Base-by-base conservation (phyloP, 2,329 filamentous ascomycete species). In the Neocucurbitaria cava region DNA sequence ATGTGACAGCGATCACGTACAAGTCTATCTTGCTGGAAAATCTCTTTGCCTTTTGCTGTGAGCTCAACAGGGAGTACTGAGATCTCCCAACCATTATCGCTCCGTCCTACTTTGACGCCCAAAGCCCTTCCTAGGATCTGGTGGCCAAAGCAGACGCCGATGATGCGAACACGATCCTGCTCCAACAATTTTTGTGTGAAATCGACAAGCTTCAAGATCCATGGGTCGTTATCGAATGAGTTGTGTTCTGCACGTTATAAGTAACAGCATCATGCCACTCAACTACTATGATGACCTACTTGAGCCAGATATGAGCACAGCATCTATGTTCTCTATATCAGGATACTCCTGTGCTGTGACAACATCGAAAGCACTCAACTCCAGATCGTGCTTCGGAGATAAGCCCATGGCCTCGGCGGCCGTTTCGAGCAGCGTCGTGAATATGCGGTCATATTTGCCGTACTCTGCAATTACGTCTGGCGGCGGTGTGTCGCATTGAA, bases 131-230 rank as follows among this genome's bases (percentile, higher is more conserved):
- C 91, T 39, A 95, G 78, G 66, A 96, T 92, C 78, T 96, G 91
- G 73, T 96, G 92, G 5, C 92, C 92, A 73, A 94, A 96, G 76
- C 92, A 96, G 15, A 95, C 83, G 10, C 91, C 92, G 15, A 96
- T 81, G n/a, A 93, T 76, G 31, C 86, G 84, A 7, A 95, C 84
- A 0, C 86, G 80, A 23, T 82, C 79, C 59, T 88, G 83, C 11
- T 81, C 79, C 30, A 91, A 80, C 3, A 89, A 80, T 60, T 82
- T 79, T 46, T 81, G 78, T 0, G 84, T 86, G 68, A 87, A 96
- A 1, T 87, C 85, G 17, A 92, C 87, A 1, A 96, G 82, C 48
- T 84, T 86, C 38, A 87, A 59, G 59, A 95, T 94, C 92, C 92
- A 96, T 0, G 87, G 84, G 46, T 86, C 82, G 64, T 88, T 79